Percentiles rank a stretch among this genome's conserved stretches.
These are phyloP conservation scores for Fremontodendron californicum DNA, from an alignment of 345 rosid species.

Conservation along the genomic window DNA sequence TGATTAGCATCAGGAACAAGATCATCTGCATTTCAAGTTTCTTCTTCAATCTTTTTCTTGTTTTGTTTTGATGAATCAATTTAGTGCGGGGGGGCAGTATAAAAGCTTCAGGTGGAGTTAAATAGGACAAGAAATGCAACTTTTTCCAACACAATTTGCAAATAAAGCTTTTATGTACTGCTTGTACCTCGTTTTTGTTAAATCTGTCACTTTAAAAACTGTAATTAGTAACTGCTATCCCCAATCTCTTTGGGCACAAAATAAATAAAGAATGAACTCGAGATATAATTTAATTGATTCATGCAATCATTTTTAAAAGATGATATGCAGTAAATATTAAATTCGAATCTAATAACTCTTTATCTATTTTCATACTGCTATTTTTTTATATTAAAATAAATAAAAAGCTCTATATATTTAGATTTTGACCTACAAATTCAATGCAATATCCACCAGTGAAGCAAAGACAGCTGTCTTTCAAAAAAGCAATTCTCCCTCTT, in stretches of 20 bases:
- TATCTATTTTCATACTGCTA: no score
- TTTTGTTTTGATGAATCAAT: neutral
- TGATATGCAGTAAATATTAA: no score
- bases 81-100: neutral
- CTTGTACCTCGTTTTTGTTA: neutral
- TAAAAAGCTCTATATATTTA: no score
- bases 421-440: neutral
- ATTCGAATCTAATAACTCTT: no score
- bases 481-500: neutral
- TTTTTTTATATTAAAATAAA: no score
- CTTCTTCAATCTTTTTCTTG: neutral
- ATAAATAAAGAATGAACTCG: no score
- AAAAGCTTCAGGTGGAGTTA: neutral
- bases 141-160: no score
- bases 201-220: neutral
- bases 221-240: neutral
- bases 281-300: no score
- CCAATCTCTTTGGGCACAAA: neutral
- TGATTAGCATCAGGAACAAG: neutral
- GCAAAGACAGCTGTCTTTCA: neutral
- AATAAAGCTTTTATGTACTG: neutral
- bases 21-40: neutral
- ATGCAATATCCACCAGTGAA: no score
- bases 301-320: no score
- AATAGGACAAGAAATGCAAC: neutral